These are phyloP conservation scores for Penicillium vulpinum DNA, from an alignment of 2,329 filamentous ascomycete genomes.

Conservation along the genomic window DNA sequence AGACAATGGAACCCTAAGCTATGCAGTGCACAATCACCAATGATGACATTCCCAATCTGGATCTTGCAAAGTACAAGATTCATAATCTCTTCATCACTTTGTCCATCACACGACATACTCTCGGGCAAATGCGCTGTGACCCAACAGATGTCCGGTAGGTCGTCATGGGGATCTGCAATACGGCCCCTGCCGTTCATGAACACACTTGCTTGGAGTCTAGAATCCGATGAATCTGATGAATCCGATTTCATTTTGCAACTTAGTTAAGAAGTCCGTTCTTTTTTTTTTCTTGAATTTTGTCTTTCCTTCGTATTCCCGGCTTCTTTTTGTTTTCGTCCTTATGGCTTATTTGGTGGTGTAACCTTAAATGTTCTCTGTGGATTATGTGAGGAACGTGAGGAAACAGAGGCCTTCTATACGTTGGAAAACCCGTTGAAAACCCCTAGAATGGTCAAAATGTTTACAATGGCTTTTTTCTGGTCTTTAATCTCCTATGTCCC, in stretches of 20 bases:
- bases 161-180: not conserved
- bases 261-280: not conserved
- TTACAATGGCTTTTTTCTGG: not conserved
- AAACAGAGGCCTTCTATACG: not conserved
- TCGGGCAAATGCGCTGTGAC: slow-evolving; percentile 2
- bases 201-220: not conserved
- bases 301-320: no score
- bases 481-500: no score
- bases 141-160: not conserved
- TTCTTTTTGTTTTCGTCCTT: not conserved
- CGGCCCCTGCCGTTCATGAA: not conserved
- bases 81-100: not conserved
- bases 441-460: not conserved
- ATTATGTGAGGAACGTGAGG: not conserved
- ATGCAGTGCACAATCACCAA: not conserved
- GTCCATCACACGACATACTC: not conserved
- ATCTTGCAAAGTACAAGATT: not conserved
- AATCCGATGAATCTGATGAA: no score
- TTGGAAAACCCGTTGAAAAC: not conserved
- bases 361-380: not conserved
- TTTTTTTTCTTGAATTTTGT: not conserved
- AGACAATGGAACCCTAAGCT: not conserved
- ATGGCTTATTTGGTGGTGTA: not conserved
- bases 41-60: not conserved
- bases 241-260: not conserved